Evolutionary conservation across 2,329 filamentous ascomycete genomes (phyloP).

Genomic region (Aspergillus texensis): DNA sequence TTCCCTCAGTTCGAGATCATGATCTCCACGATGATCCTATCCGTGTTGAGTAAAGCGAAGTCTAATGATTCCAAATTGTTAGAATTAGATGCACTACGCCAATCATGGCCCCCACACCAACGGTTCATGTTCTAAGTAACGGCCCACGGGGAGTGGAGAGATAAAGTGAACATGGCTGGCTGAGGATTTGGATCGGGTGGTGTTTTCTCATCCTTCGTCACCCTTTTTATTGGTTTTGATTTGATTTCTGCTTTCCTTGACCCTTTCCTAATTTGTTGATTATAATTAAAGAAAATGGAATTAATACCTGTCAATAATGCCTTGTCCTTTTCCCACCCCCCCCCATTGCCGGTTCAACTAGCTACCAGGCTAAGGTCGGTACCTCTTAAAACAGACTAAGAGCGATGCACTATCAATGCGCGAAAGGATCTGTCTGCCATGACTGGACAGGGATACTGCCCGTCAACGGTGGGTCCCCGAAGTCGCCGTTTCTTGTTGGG

Average conservation of each 20-base stretch:
- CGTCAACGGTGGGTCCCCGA: constrained; percentile 7
- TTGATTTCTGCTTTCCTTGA: not conserved
- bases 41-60: constrained; percentile 19
- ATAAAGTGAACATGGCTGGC: constrained; percentile 11
- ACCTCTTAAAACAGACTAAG: constrained; percentile 1
- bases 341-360: not conserved
- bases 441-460: constrained; percentile 1
- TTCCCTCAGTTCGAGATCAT: constrained; percentile 10
- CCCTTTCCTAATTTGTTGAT: not conserved
- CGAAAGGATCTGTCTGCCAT: constrained; percentile 20
- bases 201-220: not conserved
- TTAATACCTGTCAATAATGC: constrained; percentile 1
- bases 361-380: not conserved
- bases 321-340: not conserved
- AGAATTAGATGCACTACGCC: constrained; percentile 18
- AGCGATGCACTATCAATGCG: constrained; percentile 15
- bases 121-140: constrained; percentile 22
- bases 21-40: constrained; percentile 22
- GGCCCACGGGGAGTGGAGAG: constrained; percentile 24
- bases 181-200: not conserved
- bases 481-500: constrained; percentile 8
- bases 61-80: constrained; percentile 29
- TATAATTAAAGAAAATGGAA: not conserved
- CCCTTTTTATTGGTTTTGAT: not conserved
- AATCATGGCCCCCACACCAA: constrained; percentile 26